Conservation (phyloP, 164 flowering plant genomes). For the Amborella trichopoda region DNA sequence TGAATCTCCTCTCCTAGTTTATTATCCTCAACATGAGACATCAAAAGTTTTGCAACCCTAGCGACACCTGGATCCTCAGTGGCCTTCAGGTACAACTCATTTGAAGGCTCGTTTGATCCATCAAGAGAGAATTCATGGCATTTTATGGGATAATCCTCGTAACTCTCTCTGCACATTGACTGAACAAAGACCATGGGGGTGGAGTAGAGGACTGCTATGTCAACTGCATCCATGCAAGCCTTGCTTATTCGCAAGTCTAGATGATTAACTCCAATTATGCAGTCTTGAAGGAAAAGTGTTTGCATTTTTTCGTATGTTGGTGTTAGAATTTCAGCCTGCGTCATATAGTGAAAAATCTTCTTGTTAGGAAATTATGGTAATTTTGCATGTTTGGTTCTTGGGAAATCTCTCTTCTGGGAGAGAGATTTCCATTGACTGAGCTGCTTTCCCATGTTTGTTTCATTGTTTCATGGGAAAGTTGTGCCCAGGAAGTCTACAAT, state of each 20-base stretch:
- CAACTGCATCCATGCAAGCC: too few relatives aligned
- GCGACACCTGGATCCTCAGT: background rate
- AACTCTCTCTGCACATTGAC: background rate
- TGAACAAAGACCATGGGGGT: slow-evolving; percentile 1
- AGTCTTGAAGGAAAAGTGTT: background rate
- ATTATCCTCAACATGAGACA: background rate
- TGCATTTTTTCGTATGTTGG: background rate
- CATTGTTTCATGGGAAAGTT: too few relatives aligned
- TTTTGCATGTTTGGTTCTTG: too few relatives aligned
- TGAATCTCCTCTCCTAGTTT: background rate
- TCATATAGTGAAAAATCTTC: too few relatives aligned
- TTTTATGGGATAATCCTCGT: background rate
- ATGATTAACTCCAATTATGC: background rate
- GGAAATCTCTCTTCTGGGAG: too few relatives aligned
- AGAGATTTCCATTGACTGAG: too few relatives aligned
- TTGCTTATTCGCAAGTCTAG: slow-evolving; percentile 1
- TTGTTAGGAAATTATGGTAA: too few relatives aligned
- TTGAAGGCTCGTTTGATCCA: too few relatives aligned
- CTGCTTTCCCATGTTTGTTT: too few relatives aligned
- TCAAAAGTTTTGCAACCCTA: background rate
- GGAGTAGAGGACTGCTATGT: background rate
- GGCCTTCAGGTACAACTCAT: background rate
- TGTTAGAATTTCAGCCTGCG: background rate
- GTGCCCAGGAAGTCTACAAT: too few relatives aligned
- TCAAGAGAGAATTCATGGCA: background rate